phyloP scores from a whole-genome alignment of 2,329 filamentous ascomycete species.

The Cercospora canescens region DNA sequence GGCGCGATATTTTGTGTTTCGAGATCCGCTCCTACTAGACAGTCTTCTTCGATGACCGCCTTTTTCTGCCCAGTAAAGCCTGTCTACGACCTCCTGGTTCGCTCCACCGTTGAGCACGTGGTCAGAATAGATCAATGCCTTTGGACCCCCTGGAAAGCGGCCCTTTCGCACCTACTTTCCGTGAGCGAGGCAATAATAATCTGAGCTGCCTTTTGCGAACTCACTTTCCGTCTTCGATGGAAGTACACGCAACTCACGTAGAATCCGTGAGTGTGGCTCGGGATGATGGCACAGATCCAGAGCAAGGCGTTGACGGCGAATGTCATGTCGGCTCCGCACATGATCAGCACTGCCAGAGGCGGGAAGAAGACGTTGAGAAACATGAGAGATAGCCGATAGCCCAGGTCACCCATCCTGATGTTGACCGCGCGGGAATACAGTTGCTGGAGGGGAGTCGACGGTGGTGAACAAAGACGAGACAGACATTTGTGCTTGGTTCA shows the following conservation, averaged over 20 bases:
- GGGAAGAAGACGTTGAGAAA: slow-evolving; percentile 44
- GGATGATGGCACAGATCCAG: slow-evolving; percentile 44
- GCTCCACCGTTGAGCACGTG: slow-evolving; percentile 41
- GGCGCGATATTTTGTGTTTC: neutral
- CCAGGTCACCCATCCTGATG: slow-evolving; percentile 13
- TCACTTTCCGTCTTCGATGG: slow-evolving; percentile 38
- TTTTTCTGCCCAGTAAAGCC: slow-evolving; percentile 32
- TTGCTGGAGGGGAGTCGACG: neutral
- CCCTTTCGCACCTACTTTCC: slow-evolving; percentile 38
- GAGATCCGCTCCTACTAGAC: neutral
- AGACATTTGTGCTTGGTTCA: neutral
- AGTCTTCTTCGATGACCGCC: slow-evolving; percentile 4
- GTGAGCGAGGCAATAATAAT: slow-evolving; percentile 5
- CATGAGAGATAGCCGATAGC: slow-evolving; percentile 38
- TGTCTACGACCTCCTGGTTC: slow-evolving; percentile 33
- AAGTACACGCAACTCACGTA: slow-evolving; percentile 44
- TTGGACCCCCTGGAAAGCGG: slow-evolving; percentile 38
- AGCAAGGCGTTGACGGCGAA: slow-evolving; percentile 41
- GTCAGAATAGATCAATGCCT: slow-evolving; percentile 38
- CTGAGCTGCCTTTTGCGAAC: neutral
- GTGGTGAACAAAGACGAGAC: neutral
- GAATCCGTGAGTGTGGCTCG: slow-evolving; percentile 44
- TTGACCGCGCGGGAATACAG: neutral
- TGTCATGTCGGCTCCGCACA: slow-evolving; percentile 40
- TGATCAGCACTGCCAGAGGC: slow-evolving; percentile 39